Conservation (phyloP, 305 asterid species). For the Salvia sclarea region DNA sequence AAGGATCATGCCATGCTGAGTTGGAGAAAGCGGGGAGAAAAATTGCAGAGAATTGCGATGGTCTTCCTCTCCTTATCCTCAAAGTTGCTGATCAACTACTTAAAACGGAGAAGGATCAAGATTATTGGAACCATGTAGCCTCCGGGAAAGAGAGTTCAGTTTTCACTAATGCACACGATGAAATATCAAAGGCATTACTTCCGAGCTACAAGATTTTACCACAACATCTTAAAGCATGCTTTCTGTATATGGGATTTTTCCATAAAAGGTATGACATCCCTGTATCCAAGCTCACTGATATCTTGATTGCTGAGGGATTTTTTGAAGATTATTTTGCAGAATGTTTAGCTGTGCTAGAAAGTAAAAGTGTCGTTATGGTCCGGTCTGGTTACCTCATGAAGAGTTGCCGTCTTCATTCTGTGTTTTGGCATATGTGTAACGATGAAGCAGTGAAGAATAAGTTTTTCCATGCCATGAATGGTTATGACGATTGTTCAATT, state of each 20-base stretch:
- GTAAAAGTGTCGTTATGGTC: too few species aligned
- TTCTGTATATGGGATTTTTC: conserved; percentile 4
- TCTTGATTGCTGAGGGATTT: neutral
- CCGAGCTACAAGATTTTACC: neutral
- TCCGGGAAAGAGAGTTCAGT: neutral
- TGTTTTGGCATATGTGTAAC: too few species aligned
- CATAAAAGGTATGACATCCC: neutral
- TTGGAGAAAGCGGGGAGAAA: neutral
- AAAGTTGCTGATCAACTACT: neutral
- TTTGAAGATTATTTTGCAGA: neutral
- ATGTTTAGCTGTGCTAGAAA: neutral
- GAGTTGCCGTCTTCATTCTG: too few species aligned
- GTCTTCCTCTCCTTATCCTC: conserved; percentile 4
- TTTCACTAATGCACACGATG: neutral
- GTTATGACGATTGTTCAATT: neutral
- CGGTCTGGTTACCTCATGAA: too few species aligned
- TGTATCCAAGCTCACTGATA: neutral
- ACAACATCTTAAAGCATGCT: neutral
- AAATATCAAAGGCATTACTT: neutral
- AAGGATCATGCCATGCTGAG: neutral
- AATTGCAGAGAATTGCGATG: conserved; percentile 2
- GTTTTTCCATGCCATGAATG: conserved; percentile 3
- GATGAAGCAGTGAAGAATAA: neutral
- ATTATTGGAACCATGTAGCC: neutral
- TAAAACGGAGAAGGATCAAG: neutral